Evolutionary conservation across 2,329 filamentous ascomycete genomes (phyloP).

Genomic region (Ilyonectria sp.): DNA sequence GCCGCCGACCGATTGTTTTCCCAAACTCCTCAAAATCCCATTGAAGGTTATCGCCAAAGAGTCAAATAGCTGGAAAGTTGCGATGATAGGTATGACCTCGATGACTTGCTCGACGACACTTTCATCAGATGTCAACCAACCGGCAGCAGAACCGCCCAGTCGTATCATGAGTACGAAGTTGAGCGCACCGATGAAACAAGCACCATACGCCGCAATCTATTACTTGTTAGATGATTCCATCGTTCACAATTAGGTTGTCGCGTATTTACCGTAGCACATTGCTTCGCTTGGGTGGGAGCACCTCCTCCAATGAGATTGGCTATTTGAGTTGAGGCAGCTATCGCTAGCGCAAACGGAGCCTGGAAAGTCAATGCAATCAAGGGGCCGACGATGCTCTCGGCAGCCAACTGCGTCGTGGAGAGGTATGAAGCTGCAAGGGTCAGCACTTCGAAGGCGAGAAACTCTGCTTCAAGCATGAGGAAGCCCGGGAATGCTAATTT

Average conservation of each 20-base stretch:
- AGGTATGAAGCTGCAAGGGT: conserved; percentile 88
- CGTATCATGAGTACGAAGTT: neutral
- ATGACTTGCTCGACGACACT: conserved; percentile 77
- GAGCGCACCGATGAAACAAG: neutral
- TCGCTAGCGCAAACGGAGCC: conserved; percentile 90
- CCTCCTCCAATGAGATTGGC: conserved; percentile 93
- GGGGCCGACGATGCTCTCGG: conserved; percentile 87
- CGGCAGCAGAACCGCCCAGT: neutral
- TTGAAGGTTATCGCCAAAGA: conserved; percentile 67
- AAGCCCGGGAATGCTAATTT: conserved; percentile 89
- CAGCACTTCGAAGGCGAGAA: conserved; percentile 91
- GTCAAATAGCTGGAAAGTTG: conserved; percentile 92
- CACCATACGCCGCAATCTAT: neutral
- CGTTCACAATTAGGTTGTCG: neutral
- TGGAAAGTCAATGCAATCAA: conserved; percentile 88
- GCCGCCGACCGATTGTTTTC: neutral
- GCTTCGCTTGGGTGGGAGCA: conserved; percentile 81
- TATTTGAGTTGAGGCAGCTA: conserved; percentile 88
- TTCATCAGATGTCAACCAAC: neutral
- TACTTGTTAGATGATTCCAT: neutral
- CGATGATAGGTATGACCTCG: conserved; percentile 81
- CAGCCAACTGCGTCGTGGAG: conserved; percentile 85
- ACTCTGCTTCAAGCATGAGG: conserved; percentile 94
- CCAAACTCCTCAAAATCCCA: neutral
- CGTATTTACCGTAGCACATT: neutral